Conservation (phyloP, 495 filamentous ascomycete species). For the Pyrenula aspistea region DNA sequence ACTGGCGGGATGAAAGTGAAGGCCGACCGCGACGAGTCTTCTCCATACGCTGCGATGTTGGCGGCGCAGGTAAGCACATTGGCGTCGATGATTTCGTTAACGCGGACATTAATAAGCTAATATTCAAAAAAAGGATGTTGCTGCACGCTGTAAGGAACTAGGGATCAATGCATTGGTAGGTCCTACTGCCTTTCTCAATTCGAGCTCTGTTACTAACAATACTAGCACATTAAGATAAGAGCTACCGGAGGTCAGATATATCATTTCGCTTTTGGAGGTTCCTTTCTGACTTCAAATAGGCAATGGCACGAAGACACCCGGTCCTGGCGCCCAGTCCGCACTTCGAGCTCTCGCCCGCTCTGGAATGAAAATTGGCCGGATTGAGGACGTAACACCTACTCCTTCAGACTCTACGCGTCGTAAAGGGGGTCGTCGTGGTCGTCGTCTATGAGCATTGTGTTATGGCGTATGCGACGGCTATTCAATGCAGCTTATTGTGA, state of each 20-base stretch:
- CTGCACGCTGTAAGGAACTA: conserved; percentile 95
- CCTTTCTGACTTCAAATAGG: conserved; percentile 32
- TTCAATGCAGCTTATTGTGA: no score
- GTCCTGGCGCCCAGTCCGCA: conserved; percentile 95
- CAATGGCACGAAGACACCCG: conserved; percentile 99
- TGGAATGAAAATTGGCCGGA: conserved; percentile 98
- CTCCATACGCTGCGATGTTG: conserved; percentile 99
- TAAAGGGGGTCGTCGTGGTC: conserved; percentile 99
- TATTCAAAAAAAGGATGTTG: no score
- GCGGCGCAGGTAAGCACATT: no score
- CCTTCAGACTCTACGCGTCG: conserved; percentile 97
- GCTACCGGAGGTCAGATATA: conserved; percentile 75
- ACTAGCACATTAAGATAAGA: conserved; percentile 99
- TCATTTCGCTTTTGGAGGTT: no score
- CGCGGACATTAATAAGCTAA: no score
- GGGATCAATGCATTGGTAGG: conserved; percentile 98
- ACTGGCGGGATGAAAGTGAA: conserved; percentile 99
- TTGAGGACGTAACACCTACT: conserved; percentile 98
- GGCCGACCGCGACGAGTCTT: conserved; percentile 99
- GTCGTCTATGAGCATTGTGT: conserved; percentile 71
- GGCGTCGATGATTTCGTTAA: no score
- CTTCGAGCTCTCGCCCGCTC: conserved; percentile 96
- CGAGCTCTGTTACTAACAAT: no score
- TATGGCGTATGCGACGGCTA: conserved; percentile 17
- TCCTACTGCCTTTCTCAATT: no score